Percentiles rank a stretch among this genome's conserved stretches.
phyloP scores from a whole-genome alignment of 2,329 filamentous ascomycete species.

The Massarina eburnea region DNA sequence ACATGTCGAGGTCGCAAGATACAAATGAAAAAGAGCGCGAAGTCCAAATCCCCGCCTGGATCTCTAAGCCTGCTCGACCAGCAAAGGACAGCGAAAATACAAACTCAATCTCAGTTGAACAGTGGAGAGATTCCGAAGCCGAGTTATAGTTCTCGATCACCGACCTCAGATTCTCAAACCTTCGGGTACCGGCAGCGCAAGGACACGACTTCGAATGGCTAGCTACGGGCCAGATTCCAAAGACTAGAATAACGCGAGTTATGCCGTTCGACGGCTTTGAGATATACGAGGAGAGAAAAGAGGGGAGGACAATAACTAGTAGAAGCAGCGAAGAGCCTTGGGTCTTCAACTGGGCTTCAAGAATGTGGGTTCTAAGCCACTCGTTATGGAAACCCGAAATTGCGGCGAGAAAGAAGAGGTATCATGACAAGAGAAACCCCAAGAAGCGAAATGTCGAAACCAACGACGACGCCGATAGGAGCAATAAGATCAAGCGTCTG shows the following conservation, averaged over 20 bases:
- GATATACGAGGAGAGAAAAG: conserved; percentile 5
- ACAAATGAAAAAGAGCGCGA: background rate
- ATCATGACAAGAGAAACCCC: too few species aligned
- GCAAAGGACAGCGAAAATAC: background rate
- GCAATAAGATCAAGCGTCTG: too few species aligned
- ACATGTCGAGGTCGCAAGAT: too few species aligned
- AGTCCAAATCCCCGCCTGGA: conserved; percentile 11
- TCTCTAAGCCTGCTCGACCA: conserved; percentile 1
- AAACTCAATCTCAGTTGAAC: background rate
- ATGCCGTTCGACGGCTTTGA: conserved; percentile 17
- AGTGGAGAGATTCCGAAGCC: conserved; percentile 2
- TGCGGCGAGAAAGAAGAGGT: background rate
- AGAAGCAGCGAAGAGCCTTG: conserved; percentile 1
- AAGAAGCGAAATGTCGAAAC: too few species aligned
- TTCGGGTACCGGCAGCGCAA: conserved; percentile 1
- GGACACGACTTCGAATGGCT: conserved; percentile 23
- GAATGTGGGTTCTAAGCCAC: conserved; percentile 3
- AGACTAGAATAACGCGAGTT: conserved; percentile 4
- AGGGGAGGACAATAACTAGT: conserved; percentile 1
- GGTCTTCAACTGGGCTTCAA: conserved; percentile 7
- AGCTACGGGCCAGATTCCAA: conserved; percentile 7
- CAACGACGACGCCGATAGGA: too few species aligned
- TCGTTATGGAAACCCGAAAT: background rate
- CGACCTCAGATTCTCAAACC: conserved; percentile 11
- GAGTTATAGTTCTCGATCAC: conserved; percentile 14